These are phyloP conservation scores for Leptographium lundbergii DNA, from an alignment of 2,329 filamentous ascomycete species.

Conservation along the genomic window DNA sequence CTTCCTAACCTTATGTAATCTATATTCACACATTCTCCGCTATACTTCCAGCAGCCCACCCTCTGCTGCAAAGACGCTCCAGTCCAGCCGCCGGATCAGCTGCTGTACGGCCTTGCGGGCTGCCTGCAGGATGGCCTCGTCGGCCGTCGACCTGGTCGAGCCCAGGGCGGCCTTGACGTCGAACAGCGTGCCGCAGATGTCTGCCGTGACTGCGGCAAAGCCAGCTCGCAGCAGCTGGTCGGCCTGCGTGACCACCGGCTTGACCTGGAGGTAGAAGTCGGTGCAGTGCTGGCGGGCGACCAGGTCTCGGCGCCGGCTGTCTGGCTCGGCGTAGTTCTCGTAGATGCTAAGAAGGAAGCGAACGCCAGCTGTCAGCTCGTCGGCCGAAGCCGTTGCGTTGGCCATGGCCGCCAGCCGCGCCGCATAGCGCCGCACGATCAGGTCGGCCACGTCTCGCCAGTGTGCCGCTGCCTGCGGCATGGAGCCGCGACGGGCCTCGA, in stretches of 20 bases:
- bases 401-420: not conserved
- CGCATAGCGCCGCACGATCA: slow-evolving; percentile 2
- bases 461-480: not conserved
- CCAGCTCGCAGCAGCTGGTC: slow-evolving; percentile 5
- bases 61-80: slow-evolving; percentile 7
- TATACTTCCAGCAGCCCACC: not conserved
- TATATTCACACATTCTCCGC: too few relatives aligned
- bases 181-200: slow-evolving; percentile 1
- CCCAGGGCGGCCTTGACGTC: not conserved
- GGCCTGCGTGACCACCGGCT: not conserved
- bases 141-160: not conserved
- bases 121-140: not conserved
- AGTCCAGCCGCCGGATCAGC: slow-evolving; percentile 6
- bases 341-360: slow-evolving; percentile 1
- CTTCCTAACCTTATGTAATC: too few relatives aligned
- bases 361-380: not conserved
- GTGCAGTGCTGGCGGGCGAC: slow-evolving; percentile 1
- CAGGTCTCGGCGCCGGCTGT: not conserved
- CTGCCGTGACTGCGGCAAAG: not conserved
- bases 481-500: not conserved
- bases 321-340: not conserved
- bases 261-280: slow-evolving; percentile 1
- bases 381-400: not conserved
- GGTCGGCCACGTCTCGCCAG: slow-evolving; percentile 4
- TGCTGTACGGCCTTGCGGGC: not conserved